A percentile compares a stretch with the other conserved stretches of the same genome.
These are phyloP conservation scores for Tricholoma bakamatsutake DNA, from an alignment of 768 basidiomycete genomes.

Conservation along the genomic window DNA sequence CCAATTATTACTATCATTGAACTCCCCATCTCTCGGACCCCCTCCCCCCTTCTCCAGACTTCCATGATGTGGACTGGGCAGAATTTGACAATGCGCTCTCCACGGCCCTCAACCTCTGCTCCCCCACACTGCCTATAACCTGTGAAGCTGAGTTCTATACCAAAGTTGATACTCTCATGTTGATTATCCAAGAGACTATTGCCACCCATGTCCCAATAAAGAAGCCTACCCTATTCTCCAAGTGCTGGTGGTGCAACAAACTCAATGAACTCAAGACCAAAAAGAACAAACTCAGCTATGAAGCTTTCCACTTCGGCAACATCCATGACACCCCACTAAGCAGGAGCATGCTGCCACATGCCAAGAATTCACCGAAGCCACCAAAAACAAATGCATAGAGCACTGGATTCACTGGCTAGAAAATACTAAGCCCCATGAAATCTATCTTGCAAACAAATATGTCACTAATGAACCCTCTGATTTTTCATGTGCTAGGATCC, in stretches of 20 bases:
- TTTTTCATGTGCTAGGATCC: background rate
- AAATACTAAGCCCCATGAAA: background rate
- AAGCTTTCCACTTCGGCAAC: background rate
- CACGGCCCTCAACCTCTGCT: background rate
- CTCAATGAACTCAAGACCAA: conserved; percentile 10
- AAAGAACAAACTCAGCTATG: background rate
- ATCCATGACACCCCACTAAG: background rate
- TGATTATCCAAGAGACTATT: conserved; percentile 8
- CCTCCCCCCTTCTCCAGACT: conserved; percentile 6
- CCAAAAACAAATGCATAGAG: background rate
- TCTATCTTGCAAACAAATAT: conserved; percentile 4
- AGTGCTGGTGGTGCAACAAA: conserved; percentile 18
- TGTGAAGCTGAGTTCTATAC: conserved; percentile 1
- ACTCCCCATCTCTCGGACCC: background rate
- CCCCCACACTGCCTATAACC: background rate
- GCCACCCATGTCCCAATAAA: background rate
- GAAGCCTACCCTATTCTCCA: conserved; percentile 12
- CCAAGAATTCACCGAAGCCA: background rate
- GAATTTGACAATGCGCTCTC: conserved; percentile 11
- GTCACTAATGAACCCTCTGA: conserved; percentile 1
- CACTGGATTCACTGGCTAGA: background rate
- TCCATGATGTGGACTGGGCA: conserved; percentile 16
- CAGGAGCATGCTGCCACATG: background rate
- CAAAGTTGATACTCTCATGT: background rate
- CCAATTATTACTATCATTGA: conserved; percentile 19